Percentiles rank a stretch among this genome's conserved stretches.
phyloP scores from a whole-genome alignment of 108 stramenopile genomes.

The Fistulifera pelliculosa region DNA sequence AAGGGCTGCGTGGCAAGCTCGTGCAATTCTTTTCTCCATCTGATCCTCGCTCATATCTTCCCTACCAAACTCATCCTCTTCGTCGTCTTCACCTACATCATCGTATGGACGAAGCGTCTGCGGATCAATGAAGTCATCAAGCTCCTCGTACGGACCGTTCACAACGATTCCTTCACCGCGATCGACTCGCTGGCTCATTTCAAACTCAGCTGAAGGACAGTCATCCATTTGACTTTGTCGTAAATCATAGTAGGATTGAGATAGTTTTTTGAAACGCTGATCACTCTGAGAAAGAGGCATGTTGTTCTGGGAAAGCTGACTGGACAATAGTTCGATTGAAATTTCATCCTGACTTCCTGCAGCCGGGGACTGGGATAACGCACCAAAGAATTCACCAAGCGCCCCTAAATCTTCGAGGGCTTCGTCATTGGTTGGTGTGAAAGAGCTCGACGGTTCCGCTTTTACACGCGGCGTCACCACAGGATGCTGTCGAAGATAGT shows the following conservation, averaged over 20 bases:
- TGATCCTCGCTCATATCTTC: constrained; percentile 10
- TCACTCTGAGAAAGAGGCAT: constrained; percentile 1
- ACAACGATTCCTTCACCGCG: constrained; percentile 35
- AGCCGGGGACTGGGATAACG: constrained; percentile 8
- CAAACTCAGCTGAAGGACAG: constrained; percentile 4
- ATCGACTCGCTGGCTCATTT: constrained; percentile 52
- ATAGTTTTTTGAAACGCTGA: neutral
- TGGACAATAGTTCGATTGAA: neutral
- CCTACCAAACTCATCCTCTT: constrained; percentile 13
- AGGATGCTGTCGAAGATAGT: no score
- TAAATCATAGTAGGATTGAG: constrained; percentile 3
- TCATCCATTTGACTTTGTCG: constrained; percentile 3
- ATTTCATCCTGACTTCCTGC: constrained; percentile 7
- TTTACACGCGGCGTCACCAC: neutral
- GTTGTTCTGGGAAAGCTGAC: neutral
- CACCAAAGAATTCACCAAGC: neutral
- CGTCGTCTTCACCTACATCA: constrained; percentile 12
- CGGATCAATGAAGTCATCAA: constrained; percentile 49
- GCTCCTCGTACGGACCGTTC: constrained; percentile 12
- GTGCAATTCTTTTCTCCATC: constrained; percentile 16
- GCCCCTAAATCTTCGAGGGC: neutral
- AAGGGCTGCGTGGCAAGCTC: constrained; percentile 38
- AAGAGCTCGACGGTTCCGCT: neutral
- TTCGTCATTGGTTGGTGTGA: neutral
- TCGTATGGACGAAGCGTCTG: constrained; percentile 42